A percentile compares a stretch with the other conserved stretches of the same genome.
Conservation (phyloP, 2,329 filamentous ascomycete genomes). For the Herpomyces periplanetae region DNA sequence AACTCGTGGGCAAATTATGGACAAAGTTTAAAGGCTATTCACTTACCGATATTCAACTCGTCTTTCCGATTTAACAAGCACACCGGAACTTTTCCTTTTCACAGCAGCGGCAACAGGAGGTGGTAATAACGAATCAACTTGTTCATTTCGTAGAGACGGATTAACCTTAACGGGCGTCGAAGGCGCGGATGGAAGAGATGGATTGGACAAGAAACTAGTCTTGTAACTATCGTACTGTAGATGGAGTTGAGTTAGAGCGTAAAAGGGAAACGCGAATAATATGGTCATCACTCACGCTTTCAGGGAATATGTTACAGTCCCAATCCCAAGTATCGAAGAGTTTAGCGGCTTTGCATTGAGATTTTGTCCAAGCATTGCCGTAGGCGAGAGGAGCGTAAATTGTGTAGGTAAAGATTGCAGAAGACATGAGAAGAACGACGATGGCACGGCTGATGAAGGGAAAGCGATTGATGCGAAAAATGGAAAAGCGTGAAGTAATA, state of each 20-base stretch:
- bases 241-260: no score
- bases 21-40: no score
- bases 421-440: slow-evolving; percentile 28
- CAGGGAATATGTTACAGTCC: slow-evolving; percentile 78
- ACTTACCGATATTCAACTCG: no score
- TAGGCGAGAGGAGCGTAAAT: slow-evolving; percentile 70
- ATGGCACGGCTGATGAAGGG: slow-evolving; percentile 33
- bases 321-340: slow-evolving; percentile 72
- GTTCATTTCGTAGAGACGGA: slow-evolving; percentile 6
- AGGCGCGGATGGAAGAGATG: slow-evolving; percentile 4
- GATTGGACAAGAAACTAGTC: slow-evolving; percentile 5
- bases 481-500: slow-evolving; percentile 25
- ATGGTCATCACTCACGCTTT: slow-evolving; percentile 27
- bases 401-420: slow-evolving; percentile 34
- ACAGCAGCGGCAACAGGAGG: no score
- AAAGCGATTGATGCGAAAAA: slow-evolving; percentile 23
- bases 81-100: no score
- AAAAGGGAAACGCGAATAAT: no score
- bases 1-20: no score
- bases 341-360: slow-evolving; percentile 52
- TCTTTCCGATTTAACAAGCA: no score
- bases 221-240: slow-evolving; percentile 3
- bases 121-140: no score
- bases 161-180: slow-evolving; percentile 5
- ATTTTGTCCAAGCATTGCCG: slow-evolving; percentile 69